A percentile compares a stretch with the other conserved stretches of the same genome.
Conservation (phyloP, 192 early-diverging fungal species). For the Backusella macrospora region DNA sequence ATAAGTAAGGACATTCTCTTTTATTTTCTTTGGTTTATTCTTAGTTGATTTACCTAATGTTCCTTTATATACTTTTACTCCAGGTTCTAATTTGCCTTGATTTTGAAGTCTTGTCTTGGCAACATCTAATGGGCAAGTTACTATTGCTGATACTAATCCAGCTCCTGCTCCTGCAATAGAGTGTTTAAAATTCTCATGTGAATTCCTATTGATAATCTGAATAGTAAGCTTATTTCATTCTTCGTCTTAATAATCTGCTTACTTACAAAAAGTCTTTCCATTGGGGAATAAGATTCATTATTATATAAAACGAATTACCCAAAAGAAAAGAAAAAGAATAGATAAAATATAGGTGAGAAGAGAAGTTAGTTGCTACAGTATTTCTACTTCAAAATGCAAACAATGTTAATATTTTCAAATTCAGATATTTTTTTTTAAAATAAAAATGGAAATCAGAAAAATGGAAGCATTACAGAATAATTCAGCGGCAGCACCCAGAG, state of each 20-base stretch:
- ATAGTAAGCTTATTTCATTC: neutral
- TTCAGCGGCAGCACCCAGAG: too few species aligned
- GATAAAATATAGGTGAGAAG: neutral
- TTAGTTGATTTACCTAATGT: conserved; percentile 45
- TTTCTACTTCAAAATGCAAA: too few species aligned
- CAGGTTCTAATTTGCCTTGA: conserved; percentile 51
- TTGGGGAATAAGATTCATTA: conserved; percentile 3
- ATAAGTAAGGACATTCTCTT: neutral
- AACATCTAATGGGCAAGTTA: conserved; percentile 92
- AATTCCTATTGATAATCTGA: conserved; percentile 21
- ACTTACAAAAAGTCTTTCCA: conserved; percentile 7
- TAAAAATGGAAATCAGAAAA: too few species aligned
- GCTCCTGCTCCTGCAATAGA: conserved; percentile 83
- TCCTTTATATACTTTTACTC: conserved; percentile 56
- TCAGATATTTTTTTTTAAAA: too few species aligned
- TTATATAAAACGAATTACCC: neutral
- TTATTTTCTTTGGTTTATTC: too few species aligned
- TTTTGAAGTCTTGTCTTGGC: conserved; percentile 95
- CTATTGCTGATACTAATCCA: conserved; percentile 82
- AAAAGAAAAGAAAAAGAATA: neutral
- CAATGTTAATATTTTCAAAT: too few species aligned
- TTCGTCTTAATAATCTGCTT: neutral
- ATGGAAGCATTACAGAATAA: too few species aligned
- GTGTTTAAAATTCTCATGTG: conserved; percentile 66
- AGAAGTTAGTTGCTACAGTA: too few species aligned